phyloP scores from a whole-genome alignment of 2,329 filamentous ascomycete genomes.

The Ploettnerulaceae sp. region DNA sequence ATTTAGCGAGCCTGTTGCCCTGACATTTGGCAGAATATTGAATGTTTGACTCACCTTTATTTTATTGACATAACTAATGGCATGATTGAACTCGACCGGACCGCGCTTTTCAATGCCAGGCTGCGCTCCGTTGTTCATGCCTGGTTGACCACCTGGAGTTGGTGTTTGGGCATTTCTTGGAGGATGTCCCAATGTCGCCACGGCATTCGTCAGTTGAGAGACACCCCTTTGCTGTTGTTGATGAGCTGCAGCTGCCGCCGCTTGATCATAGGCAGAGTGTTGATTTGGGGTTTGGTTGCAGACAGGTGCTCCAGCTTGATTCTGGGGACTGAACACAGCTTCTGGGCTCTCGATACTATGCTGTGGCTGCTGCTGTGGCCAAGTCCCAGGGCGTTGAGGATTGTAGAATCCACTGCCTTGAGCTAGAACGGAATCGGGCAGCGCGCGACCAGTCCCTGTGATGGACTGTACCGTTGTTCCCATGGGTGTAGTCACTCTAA shows the following conservation, averaged over 20 bases:
- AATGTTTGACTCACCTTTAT: conserved; percentile 68
- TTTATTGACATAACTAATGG: conserved; percentile 99
- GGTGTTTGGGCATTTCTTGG: conserved; percentile 54
- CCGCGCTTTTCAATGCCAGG: conserved; percentile 76
- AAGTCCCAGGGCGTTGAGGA: conserved; percentile 39
- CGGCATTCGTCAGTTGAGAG: conserved; percentile 61
- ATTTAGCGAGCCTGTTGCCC: conserved; percentile 10
- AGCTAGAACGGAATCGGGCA: conserved; percentile 34
- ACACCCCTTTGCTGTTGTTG: conserved; percentile 63
- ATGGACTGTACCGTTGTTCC: conserved; percentile 95
- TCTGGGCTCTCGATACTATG: conserved; percentile 61
- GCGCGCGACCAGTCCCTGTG: conserved; percentile 43
- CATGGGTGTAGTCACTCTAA: conserved; percentile 93
- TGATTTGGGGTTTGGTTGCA: conserved; percentile 43
- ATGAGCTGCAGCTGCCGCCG: conserved; percentile 42
- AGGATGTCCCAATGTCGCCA: conserved; percentile 39
- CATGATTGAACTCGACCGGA: conserved; percentile 97
- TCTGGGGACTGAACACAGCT: conserved; percentile 54
- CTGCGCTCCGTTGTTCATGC: conserved; percentile 58
- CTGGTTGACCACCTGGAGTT: conserved; percentile 51
- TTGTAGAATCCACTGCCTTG: conserved; percentile 39
- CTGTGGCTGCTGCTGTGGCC: conserved; percentile 50
- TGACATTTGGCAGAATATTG: conserved; percentile 9
- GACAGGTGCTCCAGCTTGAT: conserved; percentile 44
- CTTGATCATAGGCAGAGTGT: conserved; percentile 37